These are phyloP conservation scores for Penicillium manginii DNA, from an alignment of 495 filamentous ascomycete species.

Conservation along the genomic window DNA sequence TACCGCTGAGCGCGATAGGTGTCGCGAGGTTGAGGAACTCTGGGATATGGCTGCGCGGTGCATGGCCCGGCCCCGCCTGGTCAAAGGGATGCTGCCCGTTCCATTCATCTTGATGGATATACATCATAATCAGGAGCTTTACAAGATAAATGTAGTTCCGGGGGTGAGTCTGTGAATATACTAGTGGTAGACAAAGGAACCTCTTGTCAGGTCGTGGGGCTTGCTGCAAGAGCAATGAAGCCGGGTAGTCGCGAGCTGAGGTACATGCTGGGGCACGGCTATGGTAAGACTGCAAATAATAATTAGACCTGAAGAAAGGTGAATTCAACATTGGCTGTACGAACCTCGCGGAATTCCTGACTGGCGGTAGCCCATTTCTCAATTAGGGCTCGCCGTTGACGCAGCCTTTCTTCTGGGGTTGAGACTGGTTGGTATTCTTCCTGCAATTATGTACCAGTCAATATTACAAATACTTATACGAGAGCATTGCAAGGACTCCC, in stretches of 20 bases:
- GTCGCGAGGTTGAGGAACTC: conserved; percentile 3
- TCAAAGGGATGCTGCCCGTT: neutral
- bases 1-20: conserved; percentile 2
- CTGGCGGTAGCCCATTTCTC: conserved; percentile 21
- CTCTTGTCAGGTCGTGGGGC: conserved; percentile 13
- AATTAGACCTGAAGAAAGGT: too few species aligned
- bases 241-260: conserved; percentile 16
- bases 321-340: conserved; percentile 1
- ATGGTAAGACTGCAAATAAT: neutral
- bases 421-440: conserved; percentile 15
- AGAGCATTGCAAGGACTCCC: conserved; percentile 5
- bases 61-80: neutral
- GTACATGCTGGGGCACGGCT: conserved; percentile 11
- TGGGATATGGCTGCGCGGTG: conserved; percentile 1
- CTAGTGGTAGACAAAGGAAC: conserved; percentile 10
- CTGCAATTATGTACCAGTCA: conserved; percentile 6
- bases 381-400: too few species aligned
- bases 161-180: conserved; percentile 7
- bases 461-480: conserved; percentile 6
- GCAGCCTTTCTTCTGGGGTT: conserved; percentile 18
- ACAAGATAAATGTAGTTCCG: conserved; percentile 10
- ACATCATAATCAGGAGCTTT: conserved; percentile 8
- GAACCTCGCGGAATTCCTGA: conserved; percentile 23
- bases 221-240: conserved; percentile 12
- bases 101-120: neutral